Evolutionary conservation across 1,284 basidiomycete genomes (phyloP), one percentile per base, ranked within the genome.

Genomic region (Cystodermella granulosa): DNA sequence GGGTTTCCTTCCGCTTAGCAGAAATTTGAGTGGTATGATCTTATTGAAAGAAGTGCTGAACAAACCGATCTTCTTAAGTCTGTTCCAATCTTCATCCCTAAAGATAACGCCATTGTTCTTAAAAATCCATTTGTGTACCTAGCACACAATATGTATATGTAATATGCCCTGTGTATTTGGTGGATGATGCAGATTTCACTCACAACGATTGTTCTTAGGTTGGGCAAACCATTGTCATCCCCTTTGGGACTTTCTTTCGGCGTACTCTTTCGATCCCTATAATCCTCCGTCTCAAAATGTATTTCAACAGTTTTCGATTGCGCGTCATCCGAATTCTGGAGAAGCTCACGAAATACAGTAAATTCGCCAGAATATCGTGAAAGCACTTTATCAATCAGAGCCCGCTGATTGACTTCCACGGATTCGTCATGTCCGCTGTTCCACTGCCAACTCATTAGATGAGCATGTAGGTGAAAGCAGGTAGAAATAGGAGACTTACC

Each of bases 241-340:
- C 18, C 8, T 11, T 16, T 16, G 28, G 28, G n/a, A 37, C 35
- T 20, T n/a, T 31, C 26, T 8, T 31, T 31, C 26, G 26, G 26
- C 45, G 18, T 39, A n/a, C 24, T 24, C 23, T 72, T 70, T n/a
- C 60, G 65, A 20, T 76, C 71, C 5, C 81, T 43, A 49, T 75
- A 81, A 6, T 58, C 61, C 59, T 80, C 68, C 0, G 88, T 87
- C 60, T 88, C 81, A 55, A 93, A 93, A 49, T 76, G 79, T 54
- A 94, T 89, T 64, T 93, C 87, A 2, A 87, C 90, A 28, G 79
- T 70, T 46, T 77, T 80, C 5, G 92, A 87, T 34, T 82, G 84
- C 1, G 91, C 93, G 68, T 98, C 95, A 61, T 98, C 94, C 14
- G 94, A 94, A 60, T 98, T 98, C 72, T 98, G 77, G 1, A 97